Conservation (phyloP, 75 land plant species). For the Selaginella moellendorffii region DNA sequence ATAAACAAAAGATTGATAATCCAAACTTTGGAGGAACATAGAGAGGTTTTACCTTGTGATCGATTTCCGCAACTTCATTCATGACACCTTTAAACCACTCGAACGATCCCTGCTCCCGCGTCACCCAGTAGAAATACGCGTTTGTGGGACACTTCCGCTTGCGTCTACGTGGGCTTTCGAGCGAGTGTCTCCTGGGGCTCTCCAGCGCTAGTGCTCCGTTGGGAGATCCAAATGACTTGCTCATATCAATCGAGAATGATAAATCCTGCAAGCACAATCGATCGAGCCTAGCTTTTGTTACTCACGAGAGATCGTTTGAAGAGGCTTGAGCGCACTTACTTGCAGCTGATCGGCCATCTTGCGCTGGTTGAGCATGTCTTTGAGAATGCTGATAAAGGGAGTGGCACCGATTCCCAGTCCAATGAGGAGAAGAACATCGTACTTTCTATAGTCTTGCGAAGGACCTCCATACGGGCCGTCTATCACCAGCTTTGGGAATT, state of each 20-base stretch:
- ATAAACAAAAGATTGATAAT: background rate
- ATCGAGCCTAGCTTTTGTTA: background rate
- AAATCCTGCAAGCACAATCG: background rate
- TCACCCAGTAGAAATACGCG: conserved; percentile 9
- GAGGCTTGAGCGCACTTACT: background rate
- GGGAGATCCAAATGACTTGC: too few species aligned
- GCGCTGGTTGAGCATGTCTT: background rate
- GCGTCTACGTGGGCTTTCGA: background rate
- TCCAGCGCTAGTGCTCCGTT: background rate
- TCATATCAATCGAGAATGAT: conserved; percentile 4
- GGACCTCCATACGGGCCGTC: conserved; percentile 7
- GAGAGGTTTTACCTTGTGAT: conserved; percentile 3
- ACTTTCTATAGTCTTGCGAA: background rate
- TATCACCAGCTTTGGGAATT: conserved; percentile 2
- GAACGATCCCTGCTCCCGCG: background rate
- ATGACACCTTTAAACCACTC: conserved; percentile 6
- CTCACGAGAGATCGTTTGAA: background rate
- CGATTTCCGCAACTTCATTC: conserved; percentile 3
- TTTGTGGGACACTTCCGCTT: conserved; percentile 4
- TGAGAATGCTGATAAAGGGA: conserved; percentile 7
- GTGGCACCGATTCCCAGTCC: conserved; percentile 7
- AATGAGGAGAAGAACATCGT: background rate
- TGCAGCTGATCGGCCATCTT: background rate
- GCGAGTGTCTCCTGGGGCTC: background rate
- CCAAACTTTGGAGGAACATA: background rate